Percentiles rank a stretch among this genome's conserved stretches.
Evolutionary conservation across 192 early-diverging fungal genomes (phyloP).

Genomic region (Dispira parvispora): DNA sequence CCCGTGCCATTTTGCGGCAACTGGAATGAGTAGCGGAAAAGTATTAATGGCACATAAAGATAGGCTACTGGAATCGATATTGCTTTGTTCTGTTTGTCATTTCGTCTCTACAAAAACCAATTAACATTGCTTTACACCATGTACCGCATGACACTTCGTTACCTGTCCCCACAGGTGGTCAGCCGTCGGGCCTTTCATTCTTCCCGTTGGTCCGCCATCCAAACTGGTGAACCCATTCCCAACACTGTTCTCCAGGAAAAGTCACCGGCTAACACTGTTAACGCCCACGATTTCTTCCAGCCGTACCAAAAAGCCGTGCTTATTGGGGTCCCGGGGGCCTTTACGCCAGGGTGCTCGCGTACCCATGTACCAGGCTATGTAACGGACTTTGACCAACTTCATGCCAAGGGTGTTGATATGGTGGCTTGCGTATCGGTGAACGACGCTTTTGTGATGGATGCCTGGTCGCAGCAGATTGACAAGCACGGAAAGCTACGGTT

Average conservation of each 20-base stretch:
- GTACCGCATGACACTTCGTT: too few species aligned
- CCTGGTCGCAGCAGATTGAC: slow-evolving; percentile 22
- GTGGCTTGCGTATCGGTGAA: slow-evolving; percentile 51
- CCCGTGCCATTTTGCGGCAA: too few species aligned
- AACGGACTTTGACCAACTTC: slow-evolving; percentile 25
- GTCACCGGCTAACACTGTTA: neutral
- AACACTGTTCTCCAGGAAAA: slow-evolving; percentile 1
- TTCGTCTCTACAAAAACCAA: too few species aligned
- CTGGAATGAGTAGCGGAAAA: too few species aligned
- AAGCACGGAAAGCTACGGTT: neutral
- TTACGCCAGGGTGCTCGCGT: slow-evolving; percentile 51
- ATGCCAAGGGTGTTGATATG: slow-evolving; percentile 48
- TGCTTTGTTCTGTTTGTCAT: too few species aligned
- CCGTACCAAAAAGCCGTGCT: slow-evolving; percentile 32
- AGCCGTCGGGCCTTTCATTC: neutral
- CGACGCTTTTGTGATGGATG: slow-evolving; percentile 37
- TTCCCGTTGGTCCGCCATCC: neutral
- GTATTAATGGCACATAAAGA: too few species aligned
- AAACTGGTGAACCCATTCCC: neutral
- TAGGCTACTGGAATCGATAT: too few species aligned
- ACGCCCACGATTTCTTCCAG: neutral
- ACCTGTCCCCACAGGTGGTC: neutral
- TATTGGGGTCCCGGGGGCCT: slow-evolving; percentile 43
- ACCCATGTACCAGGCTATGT: slow-evolving; percentile 51
- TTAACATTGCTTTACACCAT: too few species aligned